A percentile compares a stretch with the other conserved stretches of the same genome.
phyloP scores from a whole-genome alignment of 108 stramenopile species.

The Conticribra weissflogii region DNA sequence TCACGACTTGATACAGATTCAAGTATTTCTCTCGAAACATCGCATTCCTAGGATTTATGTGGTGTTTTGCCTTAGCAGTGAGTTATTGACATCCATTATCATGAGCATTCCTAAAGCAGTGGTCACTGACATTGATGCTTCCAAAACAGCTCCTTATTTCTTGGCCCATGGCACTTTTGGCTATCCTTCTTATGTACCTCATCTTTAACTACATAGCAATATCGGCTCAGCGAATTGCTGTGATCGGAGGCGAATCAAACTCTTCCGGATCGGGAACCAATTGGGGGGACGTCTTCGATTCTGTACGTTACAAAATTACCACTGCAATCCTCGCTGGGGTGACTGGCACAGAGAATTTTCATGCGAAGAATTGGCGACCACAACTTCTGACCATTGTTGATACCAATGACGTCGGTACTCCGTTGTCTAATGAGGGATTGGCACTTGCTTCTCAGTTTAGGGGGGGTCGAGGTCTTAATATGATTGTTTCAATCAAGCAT shows the following conservation, averaged over 20 bases:
- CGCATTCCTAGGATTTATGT: constrained; percentile 58
- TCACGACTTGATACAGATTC: constrained; percentile 7
- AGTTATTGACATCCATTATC: no score
- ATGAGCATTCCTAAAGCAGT: no score
- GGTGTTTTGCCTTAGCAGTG: constrained; percentile 59
- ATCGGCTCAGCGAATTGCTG: constrained; percentile 2
- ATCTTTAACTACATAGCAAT: constrained; percentile 23
- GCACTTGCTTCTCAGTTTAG: constrained; percentile 69
- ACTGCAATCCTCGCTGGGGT: constrained; percentile 24
- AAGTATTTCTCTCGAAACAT: constrained; percentile 28
- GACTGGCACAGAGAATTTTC: constrained; percentile 40
- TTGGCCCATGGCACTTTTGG: constrained; percentile 17
- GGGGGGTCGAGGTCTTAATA: constrained; percentile 73
- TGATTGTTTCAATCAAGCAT: constrained; percentile 40
- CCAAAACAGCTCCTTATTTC: constrained; percentile 18
- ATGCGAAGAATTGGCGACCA: constrained; percentile 81
- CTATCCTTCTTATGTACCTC: background rate
- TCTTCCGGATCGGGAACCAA: constrained; percentile 26
- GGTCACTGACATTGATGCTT: no score
- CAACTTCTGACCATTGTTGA: constrained; percentile 70
- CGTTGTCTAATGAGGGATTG: constrained; percentile 50
- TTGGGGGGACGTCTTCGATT: constrained; percentile 50
- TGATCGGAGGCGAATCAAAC: constrained; percentile 38
- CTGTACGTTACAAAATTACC: constrained; percentile 45
- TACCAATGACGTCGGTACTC: constrained; percentile 54